Evolutionary conservation across 495 filamentous ascomycete species (phyloP).

Genomic region (Ramalina intermedia): DNA sequence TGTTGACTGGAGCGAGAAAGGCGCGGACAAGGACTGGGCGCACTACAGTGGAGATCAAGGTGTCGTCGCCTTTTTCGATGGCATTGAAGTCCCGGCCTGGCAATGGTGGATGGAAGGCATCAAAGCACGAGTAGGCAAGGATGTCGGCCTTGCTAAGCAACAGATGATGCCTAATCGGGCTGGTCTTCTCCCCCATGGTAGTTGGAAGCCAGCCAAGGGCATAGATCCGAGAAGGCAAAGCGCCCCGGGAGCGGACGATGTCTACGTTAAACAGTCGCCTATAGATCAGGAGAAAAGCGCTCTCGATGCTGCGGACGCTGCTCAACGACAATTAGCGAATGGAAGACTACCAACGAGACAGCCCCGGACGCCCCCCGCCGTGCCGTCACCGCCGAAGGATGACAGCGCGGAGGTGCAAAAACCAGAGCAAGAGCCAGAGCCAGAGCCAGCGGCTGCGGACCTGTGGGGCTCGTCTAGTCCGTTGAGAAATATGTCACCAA

Average conservation of each 20-base stretch:
- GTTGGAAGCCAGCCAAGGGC: slow-evolving; percentile 2
- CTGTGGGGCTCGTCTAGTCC: slow-evolving; percentile 2
- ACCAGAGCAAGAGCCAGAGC: neutral
- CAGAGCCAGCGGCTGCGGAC: neutral
- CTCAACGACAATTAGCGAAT: neutral
- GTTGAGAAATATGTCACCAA: neutral
- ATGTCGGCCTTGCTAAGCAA: slow-evolving; percentile 1
- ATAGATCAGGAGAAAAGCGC: neutral
- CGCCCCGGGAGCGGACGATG: slow-evolving; percentile 2
- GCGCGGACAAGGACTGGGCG: slow-evolving; percentile 6
- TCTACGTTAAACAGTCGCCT: neutral
- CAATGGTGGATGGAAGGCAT: slow-evolving; percentile 7
- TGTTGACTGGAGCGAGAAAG: slow-evolving; percentile 6
- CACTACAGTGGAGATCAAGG: slow-evolving; percentile 1
- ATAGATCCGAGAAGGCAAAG: neutral
- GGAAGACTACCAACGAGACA: too few relatives aligned
- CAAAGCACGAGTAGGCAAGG: slow-evolving; percentile 1
- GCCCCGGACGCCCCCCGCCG: too few relatives aligned
- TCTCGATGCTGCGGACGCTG: neutral
- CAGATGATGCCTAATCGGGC: neutral
- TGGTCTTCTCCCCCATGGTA: neutral
- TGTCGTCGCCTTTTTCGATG: slow-evolving; percentile 8
- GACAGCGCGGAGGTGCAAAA: neutral
- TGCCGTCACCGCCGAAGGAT: too few relatives aligned
- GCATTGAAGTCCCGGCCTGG: slow-evolving; percentile 3